Percentiles rank a stretch among this genome's conserved stretches.
Evolutionary conservation across 2,329 filamentous ascomycete species (phyloP).

Genomic region (Coniochaeta sp.): DNA sequence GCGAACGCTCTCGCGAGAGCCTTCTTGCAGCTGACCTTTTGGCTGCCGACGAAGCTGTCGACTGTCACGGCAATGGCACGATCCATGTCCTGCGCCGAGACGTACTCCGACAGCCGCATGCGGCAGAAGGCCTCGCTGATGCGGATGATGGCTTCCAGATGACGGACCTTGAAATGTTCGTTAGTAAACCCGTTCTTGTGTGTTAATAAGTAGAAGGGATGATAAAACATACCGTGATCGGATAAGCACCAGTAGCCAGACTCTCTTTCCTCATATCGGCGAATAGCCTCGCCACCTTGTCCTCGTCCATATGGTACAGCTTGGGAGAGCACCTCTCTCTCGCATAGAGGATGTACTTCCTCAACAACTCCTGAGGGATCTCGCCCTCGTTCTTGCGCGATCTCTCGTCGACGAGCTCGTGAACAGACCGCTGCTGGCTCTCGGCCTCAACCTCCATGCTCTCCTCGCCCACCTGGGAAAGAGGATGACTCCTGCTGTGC

Average conservation of each 20-base stretch:
- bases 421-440: constrained; percentile 13
- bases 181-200: neutral
- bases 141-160: constrained; percentile 95
- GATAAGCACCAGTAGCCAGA: constrained; percentile 89
- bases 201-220: neutral
- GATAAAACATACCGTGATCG: constrained; percentile 72
- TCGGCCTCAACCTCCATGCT: constrained; percentile 58
- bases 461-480: constrained; percentile 38
- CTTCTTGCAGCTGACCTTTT: constrained; percentile 98
- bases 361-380: constrained; percentile 81
- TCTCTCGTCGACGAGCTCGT: constrained; percentile 5
- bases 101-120: constrained; percentile 97
- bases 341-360: constrained; percentile 96
- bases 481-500: constrained; percentile 77
- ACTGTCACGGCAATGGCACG: constrained; percentile 95
- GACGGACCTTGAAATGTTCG: constrained; percentile 66
- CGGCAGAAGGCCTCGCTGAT: constrained; percentile 92
- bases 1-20: constrained; percentile 89
- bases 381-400: constrained; percentile 48
- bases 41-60: constrained; percentile 89
- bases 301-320: constrained; percentile 94
- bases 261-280: constrained; percentile 94
- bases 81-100: constrained; percentile 83
- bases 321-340: constrained; percentile 85
- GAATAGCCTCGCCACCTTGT: constrained; percentile 90